A percentile compares a stretch with the other conserved stretches of the same genome.
Conservation (phyloP, 306 rosid species). For the Urtica urens region DNA sequence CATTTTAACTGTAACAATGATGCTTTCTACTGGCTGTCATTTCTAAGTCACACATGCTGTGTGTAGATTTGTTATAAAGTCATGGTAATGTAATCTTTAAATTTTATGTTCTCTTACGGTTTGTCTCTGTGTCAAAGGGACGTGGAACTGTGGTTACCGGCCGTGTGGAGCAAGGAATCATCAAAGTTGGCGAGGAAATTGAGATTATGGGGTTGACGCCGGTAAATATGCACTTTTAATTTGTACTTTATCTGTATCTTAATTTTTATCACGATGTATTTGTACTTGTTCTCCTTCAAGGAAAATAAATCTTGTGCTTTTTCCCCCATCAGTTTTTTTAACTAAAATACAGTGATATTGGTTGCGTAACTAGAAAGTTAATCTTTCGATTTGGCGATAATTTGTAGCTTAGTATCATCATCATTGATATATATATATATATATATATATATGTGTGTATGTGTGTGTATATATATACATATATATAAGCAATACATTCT, state of each 20-base stretch:
- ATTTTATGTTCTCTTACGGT: background rate
- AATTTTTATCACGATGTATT: too few species aligned
- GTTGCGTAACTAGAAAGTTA: too few species aligned
- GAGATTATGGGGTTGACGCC: constrained; percentile 84
- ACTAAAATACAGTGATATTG: too few species aligned
- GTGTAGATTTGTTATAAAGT: too few species aligned
- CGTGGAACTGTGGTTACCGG: constrained; percentile 99
- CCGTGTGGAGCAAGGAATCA: constrained; percentile 81
- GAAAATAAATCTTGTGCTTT: too few species aligned
- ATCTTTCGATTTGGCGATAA: too few species aligned
- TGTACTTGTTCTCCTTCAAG: too few species aligned
- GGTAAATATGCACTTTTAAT: constrained; percentile 28
- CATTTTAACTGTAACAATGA: too few species aligned
- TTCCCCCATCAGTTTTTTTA: too few species aligned
- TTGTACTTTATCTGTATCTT: too few species aligned
- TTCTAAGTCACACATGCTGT: too few species aligned
- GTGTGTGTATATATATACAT: background rate
- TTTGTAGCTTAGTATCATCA: background rate
- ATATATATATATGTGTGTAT: background rate
- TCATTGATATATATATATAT: constrained; percentile 11
- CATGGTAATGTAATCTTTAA: constrained; percentile 2
- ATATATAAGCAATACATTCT: background rate
- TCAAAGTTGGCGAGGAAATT: constrained; percentile 95
- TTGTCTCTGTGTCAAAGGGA: constrained; percentile 43
- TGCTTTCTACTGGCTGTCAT: too few species aligned